Evolutionary conservation across 2,329 filamentous ascomycete species (phyloP).

Genomic region (Aspergillus eucalypticola): DNA sequence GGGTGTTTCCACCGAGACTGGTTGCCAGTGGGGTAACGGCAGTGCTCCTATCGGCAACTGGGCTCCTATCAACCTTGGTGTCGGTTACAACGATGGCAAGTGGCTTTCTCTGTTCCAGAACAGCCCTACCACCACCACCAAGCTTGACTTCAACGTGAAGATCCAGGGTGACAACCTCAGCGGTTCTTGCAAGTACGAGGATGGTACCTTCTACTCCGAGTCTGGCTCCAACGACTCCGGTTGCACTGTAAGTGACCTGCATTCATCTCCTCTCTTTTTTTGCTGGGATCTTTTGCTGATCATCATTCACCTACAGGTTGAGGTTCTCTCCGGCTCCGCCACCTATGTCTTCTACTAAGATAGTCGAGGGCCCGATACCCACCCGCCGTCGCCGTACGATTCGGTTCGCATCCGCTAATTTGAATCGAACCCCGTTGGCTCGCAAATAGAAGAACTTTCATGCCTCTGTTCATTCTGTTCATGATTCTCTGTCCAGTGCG

Average conservation of each 20-base stretch:
- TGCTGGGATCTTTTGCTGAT: not conserved
- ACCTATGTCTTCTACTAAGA: slow-evolving; percentile 49
- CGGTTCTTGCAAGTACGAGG: slow-evolving; percentile 65
- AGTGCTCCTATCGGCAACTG: slow-evolving; percentile 71
- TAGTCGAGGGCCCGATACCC: slow-evolving; percentile 13
- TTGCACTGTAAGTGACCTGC: slow-evolving; percentile 71
- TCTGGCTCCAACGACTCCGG: slow-evolving; percentile 57
- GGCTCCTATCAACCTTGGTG: slow-evolving; percentile 82
- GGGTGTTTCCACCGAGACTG: slow-evolving; percentile 65
- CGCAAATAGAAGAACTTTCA: slow-evolving; percentile 22
- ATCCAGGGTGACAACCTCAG: slow-evolving; percentile 66
- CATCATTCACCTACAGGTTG: slow-evolving; percentile 41
- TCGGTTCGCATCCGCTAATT: not conserved
- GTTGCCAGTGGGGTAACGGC: slow-evolving; percentile 73
- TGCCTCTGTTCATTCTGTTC: slow-evolving; percentile 27
- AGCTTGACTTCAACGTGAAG: slow-evolving; percentile 76
- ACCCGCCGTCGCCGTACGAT: slow-evolving; percentile 4
- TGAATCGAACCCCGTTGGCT: slow-evolving; percentile 4
- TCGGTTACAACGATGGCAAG: slow-evolving; percentile 70
- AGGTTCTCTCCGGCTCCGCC: slow-evolving; percentile 52
- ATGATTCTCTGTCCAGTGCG: slow-evolving; percentile 32
- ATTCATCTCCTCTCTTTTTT: not conserved
- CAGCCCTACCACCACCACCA: slow-evolving; percentile 67
- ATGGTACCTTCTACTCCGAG: slow-evolving; percentile 62
- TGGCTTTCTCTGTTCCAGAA: slow-evolving; percentile 88